phyloP scores from a whole-genome alignment of 2,329 filamentous ascomycete genomes.

The Colletotrichum sp. region DNA sequence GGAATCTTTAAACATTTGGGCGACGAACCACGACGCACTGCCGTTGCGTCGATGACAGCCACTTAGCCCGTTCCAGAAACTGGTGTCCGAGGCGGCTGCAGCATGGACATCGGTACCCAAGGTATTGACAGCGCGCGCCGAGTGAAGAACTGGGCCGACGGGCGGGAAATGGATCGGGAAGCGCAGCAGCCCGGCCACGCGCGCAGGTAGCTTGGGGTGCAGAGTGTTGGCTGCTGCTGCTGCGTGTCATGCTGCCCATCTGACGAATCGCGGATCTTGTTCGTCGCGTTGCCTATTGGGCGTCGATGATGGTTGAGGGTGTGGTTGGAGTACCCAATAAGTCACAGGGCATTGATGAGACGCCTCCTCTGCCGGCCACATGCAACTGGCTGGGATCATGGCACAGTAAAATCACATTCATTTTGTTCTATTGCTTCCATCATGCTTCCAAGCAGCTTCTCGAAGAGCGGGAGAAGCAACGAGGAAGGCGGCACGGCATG shows the following conservation, averaged over 20 bases:
- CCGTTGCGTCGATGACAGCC: not conserved
- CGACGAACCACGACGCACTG: conserved; percentile 3
- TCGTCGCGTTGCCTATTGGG: not conserved
- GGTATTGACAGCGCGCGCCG: not conserved
- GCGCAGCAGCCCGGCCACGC: not conserved
- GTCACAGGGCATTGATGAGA: conserved; percentile 1
- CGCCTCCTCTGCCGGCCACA: not conserved
- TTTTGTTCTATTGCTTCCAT: conserved; percentile 6
- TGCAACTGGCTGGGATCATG: not conserved
- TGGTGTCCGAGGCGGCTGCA: not conserved
- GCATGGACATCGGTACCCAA: not conserved
- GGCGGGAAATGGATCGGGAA: not conserved
- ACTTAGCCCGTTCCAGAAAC: not conserved
- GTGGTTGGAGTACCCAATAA: not conserved
- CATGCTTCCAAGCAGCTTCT: conserved; percentile 11
- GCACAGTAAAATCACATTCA: not conserved
- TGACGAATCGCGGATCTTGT: not conserved
- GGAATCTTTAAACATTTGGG: conserved; percentile 7
- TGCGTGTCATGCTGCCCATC: not conserved
- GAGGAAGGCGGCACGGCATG: not conserved
- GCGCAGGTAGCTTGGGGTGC: not conserved
- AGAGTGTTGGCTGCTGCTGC: not conserved
- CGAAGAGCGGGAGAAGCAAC: conserved; percentile 5
- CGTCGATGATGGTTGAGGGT: not conserved
- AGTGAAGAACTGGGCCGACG: not conserved